Conservation (phyloP, 352 stramenopile genomes). For the Globisporangium echinulatum region DNA sequence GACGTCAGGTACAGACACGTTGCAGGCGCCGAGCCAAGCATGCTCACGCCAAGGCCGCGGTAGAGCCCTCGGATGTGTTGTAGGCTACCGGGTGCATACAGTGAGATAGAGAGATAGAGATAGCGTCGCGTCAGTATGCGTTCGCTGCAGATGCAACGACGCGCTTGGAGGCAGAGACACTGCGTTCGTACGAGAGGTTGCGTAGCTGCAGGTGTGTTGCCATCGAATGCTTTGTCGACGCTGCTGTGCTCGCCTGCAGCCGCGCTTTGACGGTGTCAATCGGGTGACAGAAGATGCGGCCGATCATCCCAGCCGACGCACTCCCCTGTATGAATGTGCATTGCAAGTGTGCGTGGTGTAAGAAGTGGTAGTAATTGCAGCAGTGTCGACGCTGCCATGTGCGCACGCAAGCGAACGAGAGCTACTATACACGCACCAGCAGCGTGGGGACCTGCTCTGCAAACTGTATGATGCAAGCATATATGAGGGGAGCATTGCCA, state of each 20-base stretch:
- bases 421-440: constrained; percentile 19
- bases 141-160: background rate
- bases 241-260: constrained; percentile 45
- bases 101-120: background rate
- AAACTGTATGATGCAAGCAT: constrained; percentile 12
- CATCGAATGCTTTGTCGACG: constrained; percentile 25
- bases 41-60: constrained; percentile 91
- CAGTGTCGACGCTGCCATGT: no score
- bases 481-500: background rate
- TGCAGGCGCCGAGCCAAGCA: constrained; percentile 92
- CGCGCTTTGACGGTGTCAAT: constrained; percentile 90
- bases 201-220: constrained; percentile 36
- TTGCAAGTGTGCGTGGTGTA: background rate
- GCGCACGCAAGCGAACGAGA: background rate
- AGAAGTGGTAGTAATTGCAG: no score
- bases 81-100: constrained; percentile 13
- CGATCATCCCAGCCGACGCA: constrained; percentile 75
- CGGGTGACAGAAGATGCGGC: constrained; percentile 86
- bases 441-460: constrained; percentile 50
- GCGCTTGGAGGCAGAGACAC: no score
- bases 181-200: constrained; percentile 28
- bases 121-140: background rate
- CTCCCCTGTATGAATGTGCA: constrained; percentile 40
- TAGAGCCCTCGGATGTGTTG: constrained; percentile 88
- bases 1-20: constrained; percentile 96